Percentiles rank a stretch among this genome's conserved stretches.
phyloP scores from a whole-genome alignment of 805 yeast genomes.

The Debaryomyces maramus region DNA sequence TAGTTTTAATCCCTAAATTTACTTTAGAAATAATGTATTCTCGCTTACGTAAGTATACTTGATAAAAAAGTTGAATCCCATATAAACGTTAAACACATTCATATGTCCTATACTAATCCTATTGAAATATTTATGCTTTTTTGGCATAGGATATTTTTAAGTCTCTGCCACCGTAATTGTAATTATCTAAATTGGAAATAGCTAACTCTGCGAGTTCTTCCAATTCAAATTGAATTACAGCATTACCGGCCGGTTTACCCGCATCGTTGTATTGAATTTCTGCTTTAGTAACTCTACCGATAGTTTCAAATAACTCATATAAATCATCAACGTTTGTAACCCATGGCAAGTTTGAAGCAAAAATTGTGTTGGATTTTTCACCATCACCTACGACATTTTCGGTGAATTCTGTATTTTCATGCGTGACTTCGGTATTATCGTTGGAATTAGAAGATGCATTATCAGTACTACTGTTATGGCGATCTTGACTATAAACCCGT shows the following conservation, averaged over 20 bases:
- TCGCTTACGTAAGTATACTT: too few species aligned
- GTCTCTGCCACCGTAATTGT: conserved; percentile 81
- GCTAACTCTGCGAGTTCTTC: conserved; percentile 72
- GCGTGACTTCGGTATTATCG: conserved; percentile 11
- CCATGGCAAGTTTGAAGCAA: conserved; percentile 80
- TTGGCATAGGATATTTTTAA: conserved; percentile 68
- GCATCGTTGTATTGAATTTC: conserved; percentile 63
- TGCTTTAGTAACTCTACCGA: conserved; percentile 74
- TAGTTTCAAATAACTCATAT: conserved; percentile 79
- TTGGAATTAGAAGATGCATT: background rate
- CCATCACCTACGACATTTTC: conserved; percentile 65
- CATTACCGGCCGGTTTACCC: conserved; percentile 78
- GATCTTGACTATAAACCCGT: conserved; percentile 10
- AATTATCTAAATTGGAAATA: conserved; percentile 70
- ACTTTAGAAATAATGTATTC: too few species aligned
- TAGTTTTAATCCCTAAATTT: too few species aligned
- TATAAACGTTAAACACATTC: too few species aligned
- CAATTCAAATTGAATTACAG: conserved; percentile 76
- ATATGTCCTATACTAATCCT: too few species aligned
- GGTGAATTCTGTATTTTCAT: conserved; percentile 56
- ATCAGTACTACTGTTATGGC: conserved; percentile 4
- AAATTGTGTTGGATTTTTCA: conserved; percentile 50
- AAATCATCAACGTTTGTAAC: conserved; percentile 86
- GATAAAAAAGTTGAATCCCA: too few species aligned
- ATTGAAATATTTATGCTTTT: conserved; percentile 2